These are phyloP conservation scores for Hortaea sp. DNA, from an alignment of 2,329 filamentous ascomycete genomes.

Conservation along the genomic window DNA sequence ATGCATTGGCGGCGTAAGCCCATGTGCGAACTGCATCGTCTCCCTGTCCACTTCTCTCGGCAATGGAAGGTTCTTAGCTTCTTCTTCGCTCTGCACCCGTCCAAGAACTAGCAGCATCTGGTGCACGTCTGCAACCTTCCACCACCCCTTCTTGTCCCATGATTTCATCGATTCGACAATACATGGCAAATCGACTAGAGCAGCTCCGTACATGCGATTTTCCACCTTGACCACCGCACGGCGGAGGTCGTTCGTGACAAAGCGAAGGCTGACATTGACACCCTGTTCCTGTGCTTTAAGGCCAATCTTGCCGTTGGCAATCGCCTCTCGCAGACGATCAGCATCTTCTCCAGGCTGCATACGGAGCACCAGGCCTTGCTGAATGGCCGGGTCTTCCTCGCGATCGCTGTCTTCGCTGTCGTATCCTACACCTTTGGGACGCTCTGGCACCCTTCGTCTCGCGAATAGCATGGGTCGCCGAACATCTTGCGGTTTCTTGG, in stretches of 20 bases:
- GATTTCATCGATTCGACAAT: conserved; percentile 88
- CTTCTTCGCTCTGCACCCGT: conserved; percentile 47
- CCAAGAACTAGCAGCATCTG: conserved; percentile 81
- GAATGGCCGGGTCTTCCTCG: conserved; percentile 76
- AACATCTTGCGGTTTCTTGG: not conserved
- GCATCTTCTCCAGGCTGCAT: conserved; percentile 80
- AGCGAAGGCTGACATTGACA: conserved; percentile 70
- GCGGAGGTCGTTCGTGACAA: conserved; percentile 62
- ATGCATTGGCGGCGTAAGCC: conserved; percentile 78
- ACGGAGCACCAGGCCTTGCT: conserved; percentile 80
- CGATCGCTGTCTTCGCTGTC: conserved; percentile 91
- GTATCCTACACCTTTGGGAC: conserved; percentile 78
- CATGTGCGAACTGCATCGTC: conserved; percentile 68
- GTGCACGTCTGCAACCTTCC: conserved; percentile 79
- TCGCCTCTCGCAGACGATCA: conserved; percentile 67
- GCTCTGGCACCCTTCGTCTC: conserved; percentile 37
- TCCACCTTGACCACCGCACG: conserved; percentile 64
- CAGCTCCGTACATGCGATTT: conserved; percentile 62
- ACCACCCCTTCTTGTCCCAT: conserved; percentile 79
- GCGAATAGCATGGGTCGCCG: conserved; percentile 1
- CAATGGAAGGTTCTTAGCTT: conserved; percentile 45
- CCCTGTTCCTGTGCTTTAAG: conserved; percentile 52
- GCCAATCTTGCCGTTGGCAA: conserved; percentile 70
- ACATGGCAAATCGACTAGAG: conserved; percentile 73
- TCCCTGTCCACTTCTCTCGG: conserved; percentile 61